These are phyloP conservation scores for Eragrostis curvula DNA, from an alignment of 176 grass and related monocot species.

Conservation along the genomic window DNA sequence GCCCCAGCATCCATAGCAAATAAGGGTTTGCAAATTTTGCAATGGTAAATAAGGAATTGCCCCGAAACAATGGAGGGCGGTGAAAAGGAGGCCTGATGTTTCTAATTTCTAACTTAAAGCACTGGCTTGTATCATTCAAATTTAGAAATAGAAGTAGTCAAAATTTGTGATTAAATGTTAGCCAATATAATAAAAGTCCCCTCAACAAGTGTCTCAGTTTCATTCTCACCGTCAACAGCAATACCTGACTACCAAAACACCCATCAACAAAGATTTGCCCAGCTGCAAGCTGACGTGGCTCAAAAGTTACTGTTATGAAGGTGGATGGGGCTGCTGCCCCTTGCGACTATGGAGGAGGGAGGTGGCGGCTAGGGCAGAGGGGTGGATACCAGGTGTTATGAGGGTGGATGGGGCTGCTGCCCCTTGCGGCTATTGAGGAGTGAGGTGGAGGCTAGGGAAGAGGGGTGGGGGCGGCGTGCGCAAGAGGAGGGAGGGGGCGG, in stretches of 20 bases:
- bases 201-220: neutral
- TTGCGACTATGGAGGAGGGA: too few species aligned
- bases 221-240: neutral
- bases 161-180: neutral
- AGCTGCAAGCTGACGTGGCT: neutral
- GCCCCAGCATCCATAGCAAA: neutral
- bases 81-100: conserved; percentile 4
- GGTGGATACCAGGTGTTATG: too few species aligned
- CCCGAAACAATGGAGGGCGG: neutral
- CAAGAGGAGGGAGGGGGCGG: too few species aligned
- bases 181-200: neutral
- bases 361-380: too few species aligned
- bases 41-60: neutral
- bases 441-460: too few species aligned
- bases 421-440: too few species aligned
- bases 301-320: too few species aligned
- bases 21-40: neutral
- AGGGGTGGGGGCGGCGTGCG: too few species aligned
- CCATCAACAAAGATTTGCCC: neutral
- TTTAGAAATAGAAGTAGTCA: neutral
- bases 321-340: too few species aligned
- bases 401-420: too few species aligned
- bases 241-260: neutral
- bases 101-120: neutral
- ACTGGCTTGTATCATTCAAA: neutral